These are phyloP conservation scores for Backusella tarrabulga DNA, from an alignment of 192 early-diverging fungal species.

Conservation along the genomic window DNA sequence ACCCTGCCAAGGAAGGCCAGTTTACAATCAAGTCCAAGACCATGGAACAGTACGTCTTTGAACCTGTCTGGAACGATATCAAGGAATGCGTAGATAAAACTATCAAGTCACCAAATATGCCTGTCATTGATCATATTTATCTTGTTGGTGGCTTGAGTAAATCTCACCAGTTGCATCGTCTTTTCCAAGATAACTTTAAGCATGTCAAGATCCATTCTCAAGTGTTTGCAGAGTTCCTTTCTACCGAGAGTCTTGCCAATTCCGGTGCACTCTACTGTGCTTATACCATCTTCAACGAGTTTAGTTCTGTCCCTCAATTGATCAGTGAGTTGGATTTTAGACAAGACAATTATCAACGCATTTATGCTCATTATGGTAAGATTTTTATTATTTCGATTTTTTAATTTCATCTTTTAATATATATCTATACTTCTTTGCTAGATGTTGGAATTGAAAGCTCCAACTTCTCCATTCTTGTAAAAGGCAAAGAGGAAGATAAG, in stretches of 20 bases:
- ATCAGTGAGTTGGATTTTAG: neutral
- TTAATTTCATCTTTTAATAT: neutral
- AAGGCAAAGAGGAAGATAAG: neutral
- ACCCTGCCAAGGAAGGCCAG: neutral
- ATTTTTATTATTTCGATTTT: neutral
- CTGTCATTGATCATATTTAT: neutral
- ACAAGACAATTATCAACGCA: neutral
- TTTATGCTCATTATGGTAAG: neutral
- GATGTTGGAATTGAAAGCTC: neutral
- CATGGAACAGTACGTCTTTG: neutral
- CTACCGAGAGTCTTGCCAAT: conserved; percentile 5
- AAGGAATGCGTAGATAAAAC: neutral
- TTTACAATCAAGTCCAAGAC: neutral
- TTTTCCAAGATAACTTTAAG: neutral
- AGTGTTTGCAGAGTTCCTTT: neutral
- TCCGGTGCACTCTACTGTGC: neutral
- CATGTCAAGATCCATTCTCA: neutral
- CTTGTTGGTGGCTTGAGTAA: conserved; percentile 4
- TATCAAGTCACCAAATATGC: neutral
- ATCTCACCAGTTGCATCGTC: neutral
- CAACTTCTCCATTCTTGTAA: conserved; percentile 2
- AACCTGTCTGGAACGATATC: conserved; percentile 1
- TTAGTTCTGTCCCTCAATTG: neutral
- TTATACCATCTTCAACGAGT: neutral
- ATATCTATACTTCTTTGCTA: neutral